Base-by-base conservation (phyloP, 2,329 filamentous ascomycete genomes). In the Colletotrichum zoysiae region DNA sequence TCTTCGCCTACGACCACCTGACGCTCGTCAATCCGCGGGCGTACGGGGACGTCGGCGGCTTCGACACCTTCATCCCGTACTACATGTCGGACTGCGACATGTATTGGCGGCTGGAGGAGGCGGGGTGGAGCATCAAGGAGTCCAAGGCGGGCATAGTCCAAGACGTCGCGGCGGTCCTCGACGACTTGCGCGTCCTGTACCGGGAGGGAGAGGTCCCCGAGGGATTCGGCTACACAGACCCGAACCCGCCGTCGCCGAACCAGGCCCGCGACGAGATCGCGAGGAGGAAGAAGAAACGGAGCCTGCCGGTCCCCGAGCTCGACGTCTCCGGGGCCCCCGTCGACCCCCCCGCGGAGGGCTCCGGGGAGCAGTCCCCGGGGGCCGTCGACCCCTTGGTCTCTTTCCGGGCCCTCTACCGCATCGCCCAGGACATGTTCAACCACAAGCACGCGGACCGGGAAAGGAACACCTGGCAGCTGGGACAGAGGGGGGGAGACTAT, bases 1-100 rank as follows among this genome's bases (percentile, higher is more conserved):
- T 88, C 77, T 90, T 89, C 76, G 83, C 86, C 9, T 90, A 89
- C 79, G 88, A 90, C 76, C 85, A 86, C 73, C 81, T 91, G 3
- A 83, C 87, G 1, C 80, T 90, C 3, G 86, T 90, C 48, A 90
- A 90, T 75, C 85, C 85, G 12, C 79, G 77, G 7, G 85, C 87
- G 0, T 86, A 85, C 75, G 82, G 85, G 67, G 81, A 84, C 38
- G 82, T 89, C 5, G 83, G 88, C 23, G 86, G 83, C 1, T 90
- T 87, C 86, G 88, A 90, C 75, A 85, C 85, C 0, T 79, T 86
- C 67, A 89, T 91, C 53, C 86, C 87, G 0, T 90, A 86, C 76
- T 89, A 90, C 76, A 82, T 85, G 74, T 87, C 85, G 44, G 88
- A 90, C 75, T 90, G 87, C 78, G 87, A 89, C 75, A 85, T 87